Percentiles rank a stretch among this genome's conserved stretches.
Conservation (phyloP, 371 early-diverging fungal species). For the Nematocida minor region DNA sequence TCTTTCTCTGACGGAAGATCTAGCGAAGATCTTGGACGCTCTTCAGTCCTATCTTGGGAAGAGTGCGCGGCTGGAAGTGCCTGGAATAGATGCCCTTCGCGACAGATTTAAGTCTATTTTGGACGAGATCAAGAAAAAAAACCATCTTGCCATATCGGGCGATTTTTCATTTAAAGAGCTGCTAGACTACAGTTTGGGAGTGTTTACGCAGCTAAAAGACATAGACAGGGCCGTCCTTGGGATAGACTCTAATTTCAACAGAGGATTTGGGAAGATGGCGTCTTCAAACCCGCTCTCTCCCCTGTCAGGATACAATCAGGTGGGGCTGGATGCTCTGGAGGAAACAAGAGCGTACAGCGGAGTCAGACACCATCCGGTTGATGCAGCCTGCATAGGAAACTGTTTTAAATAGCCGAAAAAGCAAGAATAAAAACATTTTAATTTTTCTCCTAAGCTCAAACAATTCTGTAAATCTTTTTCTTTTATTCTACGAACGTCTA, state of each 20-base stretch:
- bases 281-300: too few relatives aligned
- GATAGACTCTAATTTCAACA: not conserved
- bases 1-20: not conserved
- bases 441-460: too few relatives aligned
- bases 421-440: too few relatives aligned
- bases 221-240: constrained; percentile 16
- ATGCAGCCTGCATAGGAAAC: too few relatives aligned
- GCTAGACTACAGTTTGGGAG: constrained; percentile 34
- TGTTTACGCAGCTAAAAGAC: not conserved
- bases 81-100: constrained; percentile 22
- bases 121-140: constrained; percentile 39
- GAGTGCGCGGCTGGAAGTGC: not conserved
- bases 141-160: constrained; percentile 21
- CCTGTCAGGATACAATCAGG: too few relatives aligned
- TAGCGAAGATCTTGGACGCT: constrained; percentile 16
- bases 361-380: too few relatives aligned
- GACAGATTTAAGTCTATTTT: constrained; percentile 19
- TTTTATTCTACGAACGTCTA: too few relatives aligned
- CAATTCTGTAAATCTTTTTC: too few relatives aligned
- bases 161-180: not conserved
- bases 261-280: too few relatives aligned
- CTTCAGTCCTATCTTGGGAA: not conserved
- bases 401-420: too few relatives aligned
- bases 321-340: too few relatives aligned
- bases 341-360: too few relatives aligned